These are phyloP conservation scores for Odonthalia washingtoniensis DNA, from an alignment of 31 red algal species.

Conservation along the genomic window DNA sequence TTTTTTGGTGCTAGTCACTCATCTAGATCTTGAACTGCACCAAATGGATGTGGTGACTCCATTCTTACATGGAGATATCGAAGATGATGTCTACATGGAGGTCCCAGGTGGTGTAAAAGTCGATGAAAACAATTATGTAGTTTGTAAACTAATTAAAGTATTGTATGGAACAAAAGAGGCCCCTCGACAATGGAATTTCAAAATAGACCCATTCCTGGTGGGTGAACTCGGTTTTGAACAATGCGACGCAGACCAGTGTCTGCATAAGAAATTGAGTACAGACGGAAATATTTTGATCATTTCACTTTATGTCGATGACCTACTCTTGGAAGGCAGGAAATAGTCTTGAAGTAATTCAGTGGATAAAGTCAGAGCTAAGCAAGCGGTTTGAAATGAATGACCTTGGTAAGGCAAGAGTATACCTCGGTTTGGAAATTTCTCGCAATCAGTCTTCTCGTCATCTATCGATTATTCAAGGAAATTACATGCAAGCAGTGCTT, in stretches of 20 bases:
- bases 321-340: constrained; percentile 11
- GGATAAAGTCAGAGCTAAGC: constrained; percentile 36
- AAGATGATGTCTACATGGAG: constrained; percentile 58
- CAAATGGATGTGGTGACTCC: constrained; percentile 51
- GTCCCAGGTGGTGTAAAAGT: constrained; percentile 29
- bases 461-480: background rate
- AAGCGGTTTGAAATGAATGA: constrained; percentile 48
- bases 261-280: background rate
- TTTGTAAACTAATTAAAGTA: constrained; percentile 39
- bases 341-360: background rate
- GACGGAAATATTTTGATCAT: constrained; percentile 29
- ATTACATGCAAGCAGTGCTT: background rate
- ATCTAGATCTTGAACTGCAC: background rate
- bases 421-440: constrained; percentile 24
- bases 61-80: constrained; percentile 46
- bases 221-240: constrained; percentile 3
- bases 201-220: constrained; percentile 11
- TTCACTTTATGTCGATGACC: constrained; percentile 45
- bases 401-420: constrained; percentile 25
- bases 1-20: constrained; percentile 21
- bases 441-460: background rate
- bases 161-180: constrained; percentile 20
- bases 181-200: constrained; percentile 26
- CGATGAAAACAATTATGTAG: background rate
- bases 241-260: constrained; percentile 14